These are phyloP conservation scores for Mycena galericulata DNA, from an alignment of 768 basidiomycete species.

Conservation along the genomic window DNA sequence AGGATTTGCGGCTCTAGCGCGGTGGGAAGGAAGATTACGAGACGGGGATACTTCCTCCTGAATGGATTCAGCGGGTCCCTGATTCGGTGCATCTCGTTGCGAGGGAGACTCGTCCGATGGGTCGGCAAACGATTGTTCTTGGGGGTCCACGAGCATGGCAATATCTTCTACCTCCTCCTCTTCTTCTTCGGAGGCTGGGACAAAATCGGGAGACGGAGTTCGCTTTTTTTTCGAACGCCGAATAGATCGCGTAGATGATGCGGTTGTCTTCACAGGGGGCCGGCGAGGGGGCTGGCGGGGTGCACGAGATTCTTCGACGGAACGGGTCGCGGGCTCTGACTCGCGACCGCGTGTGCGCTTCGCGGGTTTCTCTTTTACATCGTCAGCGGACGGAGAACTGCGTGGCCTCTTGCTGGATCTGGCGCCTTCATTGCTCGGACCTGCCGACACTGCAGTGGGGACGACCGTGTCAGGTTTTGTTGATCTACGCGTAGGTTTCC, in stretches of 20 bases:
- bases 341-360: conserved; percentile 29
- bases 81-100: background rate
- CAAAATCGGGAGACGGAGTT: conserved; percentile 10
- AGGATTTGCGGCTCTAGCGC: conserved; percentile 63
- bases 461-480: conserved; percentile 27
- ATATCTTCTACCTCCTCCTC: conserved; percentile 22
- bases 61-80: background rate
- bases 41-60: background rate
- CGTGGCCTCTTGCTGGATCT: conserved; percentile 33
- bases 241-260: conserved; percentile 18
- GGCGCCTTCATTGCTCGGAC: conserved; percentile 22
- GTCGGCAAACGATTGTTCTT: background rate
- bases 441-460: conserved; percentile 11
- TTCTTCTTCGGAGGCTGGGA: conserved; percentile 28
- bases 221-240: conserved; percentile 25
- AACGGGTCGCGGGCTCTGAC: conserved; percentile 14
- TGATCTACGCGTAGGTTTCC: conserved; percentile 28
- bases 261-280: conserved; percentile 17
- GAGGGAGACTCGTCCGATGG: background rate
- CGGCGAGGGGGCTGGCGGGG: conserved; percentile 20
- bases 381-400: conserved; percentile 14
- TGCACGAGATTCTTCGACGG: conserved; percentile 7
- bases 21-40: conserved; percentile 53
- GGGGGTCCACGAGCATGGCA: conserved; percentile 28
- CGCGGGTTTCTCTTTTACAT: conserved; percentile 20